Base-by-base conservation (phyloP, 306 rosid species). In the Prunus fruticosa region DNA sequence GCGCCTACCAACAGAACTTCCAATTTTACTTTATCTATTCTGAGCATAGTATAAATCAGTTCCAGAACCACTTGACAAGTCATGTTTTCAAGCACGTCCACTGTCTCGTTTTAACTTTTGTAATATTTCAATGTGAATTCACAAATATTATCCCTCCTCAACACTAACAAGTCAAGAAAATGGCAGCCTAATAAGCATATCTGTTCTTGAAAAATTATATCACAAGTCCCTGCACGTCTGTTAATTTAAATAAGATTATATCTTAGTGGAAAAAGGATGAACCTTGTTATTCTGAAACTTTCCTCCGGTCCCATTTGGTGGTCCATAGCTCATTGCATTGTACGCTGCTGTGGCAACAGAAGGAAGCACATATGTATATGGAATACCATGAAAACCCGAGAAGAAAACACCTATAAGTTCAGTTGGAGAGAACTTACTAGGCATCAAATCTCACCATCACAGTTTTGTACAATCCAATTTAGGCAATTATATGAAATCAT, bases 241-340 rank as follows among this genome's bases (percentile, higher is more conserved):
- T 45, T 67, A 78, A 77, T 63, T 60, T 58, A 25, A 77, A 70
- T 23, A 76, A 67, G 68, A 82, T 76, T 69, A 70, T 77, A 77
- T 28, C 56, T 61, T 25, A 63, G 71, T 65, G 86, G 79, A 62
- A 38, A 46, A 32, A 71, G 75, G 65, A 76, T 72, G 72, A 88
- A 95, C 99, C 99, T 96, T 96, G 83, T 78, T 83, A 70, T 88
- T 88, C 86, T 73, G 96, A 73, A 88, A 84, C 91, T 90, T 92
- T 71, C 85, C 93, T 71, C 90, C 96, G 82, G 78, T 86, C 60
- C 92, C 97, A 79, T 95, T 91, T 61, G 77, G 76, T 43, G 68
- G 71, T 82, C 91, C 90, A 76, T 90, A 88, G 82, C 79, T 83
- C 82, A 82, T 64, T 72, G 86, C 71, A 80, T 86, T 90, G 81